A percentile compares a stretch with the other conserved stretches of the same genome.
Evolutionary conservation across 495 filamentous ascomycete genomes (phyloP).

Genomic region (Hyaloscypha finlandica): DNA sequence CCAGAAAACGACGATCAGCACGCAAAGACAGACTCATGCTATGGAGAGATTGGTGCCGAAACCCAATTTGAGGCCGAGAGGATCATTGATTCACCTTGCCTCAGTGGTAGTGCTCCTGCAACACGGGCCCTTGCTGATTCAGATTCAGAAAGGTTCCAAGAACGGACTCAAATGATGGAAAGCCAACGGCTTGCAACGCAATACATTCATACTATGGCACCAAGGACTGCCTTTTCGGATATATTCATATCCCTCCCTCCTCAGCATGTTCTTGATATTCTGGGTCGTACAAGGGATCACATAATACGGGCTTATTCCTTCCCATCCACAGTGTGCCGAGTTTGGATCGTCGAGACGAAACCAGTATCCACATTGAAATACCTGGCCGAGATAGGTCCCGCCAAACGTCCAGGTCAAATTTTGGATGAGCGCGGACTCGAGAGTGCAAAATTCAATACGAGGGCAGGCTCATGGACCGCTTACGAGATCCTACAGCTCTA

Average conservation of each 20-base stretch:
- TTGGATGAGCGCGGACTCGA: conserved; percentile 40
- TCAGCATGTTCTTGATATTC: conserved; percentile 41
- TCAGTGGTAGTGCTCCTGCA: neutral
- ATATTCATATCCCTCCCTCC: conserved; percentile 47
- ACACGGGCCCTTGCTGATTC: conserved; percentile 16
- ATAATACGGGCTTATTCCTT: conserved; percentile 47
- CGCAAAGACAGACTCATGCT: conserved; percentile 32
- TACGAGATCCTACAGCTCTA: conserved; percentile 54
- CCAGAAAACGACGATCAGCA: conserved; percentile 8
- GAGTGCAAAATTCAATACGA: conserved; percentile 51
- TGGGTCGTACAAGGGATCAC: conserved; percentile 43
- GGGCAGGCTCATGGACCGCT: conserved; percentile 36
- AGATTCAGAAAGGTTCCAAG: conserved; percentile 32
- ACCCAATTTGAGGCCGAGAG: conserved; percentile 34
- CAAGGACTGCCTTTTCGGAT: conserved; percentile 47
- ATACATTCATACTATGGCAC: conserved; percentile 44
- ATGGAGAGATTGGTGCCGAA: conserved; percentile 38
- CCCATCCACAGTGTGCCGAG: conserved; percentile 41
- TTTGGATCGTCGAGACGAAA: conserved; percentile 49
- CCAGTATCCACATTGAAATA: conserved; percentile 46
- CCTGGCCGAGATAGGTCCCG: conserved; percentile 47
- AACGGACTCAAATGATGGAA: conserved; percentile 46
- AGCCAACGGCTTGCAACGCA: conserved; percentile 52
- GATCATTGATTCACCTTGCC: conserved; percentile 5
- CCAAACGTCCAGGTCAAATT: conserved; percentile 45